These are phyloP conservation scores for Musa schizocarpa DNA, from an alignment of 176 grass and related monocot genomes.

Conservation along the genomic window DNA sequence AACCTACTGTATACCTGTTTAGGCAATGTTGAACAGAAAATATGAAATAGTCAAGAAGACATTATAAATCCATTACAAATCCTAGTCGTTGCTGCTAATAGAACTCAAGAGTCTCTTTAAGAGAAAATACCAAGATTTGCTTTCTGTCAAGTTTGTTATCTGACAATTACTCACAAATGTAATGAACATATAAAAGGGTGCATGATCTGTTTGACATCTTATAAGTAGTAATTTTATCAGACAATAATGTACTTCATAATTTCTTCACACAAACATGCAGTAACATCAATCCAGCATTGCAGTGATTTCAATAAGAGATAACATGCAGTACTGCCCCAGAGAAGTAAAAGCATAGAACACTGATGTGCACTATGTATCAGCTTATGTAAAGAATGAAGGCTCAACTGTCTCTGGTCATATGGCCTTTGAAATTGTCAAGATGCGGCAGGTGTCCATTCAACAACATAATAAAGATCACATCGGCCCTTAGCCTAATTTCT, in stretches of 20 bases:
- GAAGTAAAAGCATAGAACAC: background rate
- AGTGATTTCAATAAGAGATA: background rate
- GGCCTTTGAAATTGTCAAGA: background rate
- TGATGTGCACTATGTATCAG: background rate
- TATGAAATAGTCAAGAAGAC: conserved; percentile 3
- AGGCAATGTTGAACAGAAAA: conserved; percentile 9
- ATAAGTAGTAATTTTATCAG: too few relatives aligned
- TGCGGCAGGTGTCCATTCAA: background rate
- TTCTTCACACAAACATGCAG: background rate
- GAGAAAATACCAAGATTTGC: background rate
- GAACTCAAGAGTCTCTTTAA: background rate
- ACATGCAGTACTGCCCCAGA: background rate
- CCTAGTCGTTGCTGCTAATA: background rate
- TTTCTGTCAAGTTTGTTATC: background rate
- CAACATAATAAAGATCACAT: background rate
- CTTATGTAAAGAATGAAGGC: background rate
- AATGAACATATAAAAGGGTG: too few relatives aligned
- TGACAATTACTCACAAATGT: too few relatives aligned
- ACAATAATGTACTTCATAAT: too few relatives aligned
- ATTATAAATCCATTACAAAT: conserved; percentile 2
- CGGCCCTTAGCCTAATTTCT: background rate
- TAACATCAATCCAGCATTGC: background rate
- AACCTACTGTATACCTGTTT: conserved; percentile 76
- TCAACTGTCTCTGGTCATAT: background rate
- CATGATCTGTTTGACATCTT: too few relatives aligned